Evolutionary conservation across 306 rosid genomes (phyloP).

Genomic region (Lathyrus aphaca): DNA sequence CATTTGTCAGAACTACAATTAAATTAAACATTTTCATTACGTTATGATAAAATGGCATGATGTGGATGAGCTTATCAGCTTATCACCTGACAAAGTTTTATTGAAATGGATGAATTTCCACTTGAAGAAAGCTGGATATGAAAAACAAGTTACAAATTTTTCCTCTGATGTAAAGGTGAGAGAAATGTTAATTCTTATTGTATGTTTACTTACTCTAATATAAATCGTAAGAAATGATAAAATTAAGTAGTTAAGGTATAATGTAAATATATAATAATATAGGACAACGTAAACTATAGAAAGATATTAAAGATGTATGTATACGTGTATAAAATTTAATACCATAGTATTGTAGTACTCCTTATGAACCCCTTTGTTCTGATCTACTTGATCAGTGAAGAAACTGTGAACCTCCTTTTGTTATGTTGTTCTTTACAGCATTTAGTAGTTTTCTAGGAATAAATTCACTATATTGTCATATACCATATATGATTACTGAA

Average conservation of each 20-base stretch:
- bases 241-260: background rate
- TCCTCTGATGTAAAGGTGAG: too few relatives aligned
- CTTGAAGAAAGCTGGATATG: too few relatives aligned
- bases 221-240: slow-evolving; percentile 5
- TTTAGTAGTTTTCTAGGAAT: slow-evolving; percentile 29
- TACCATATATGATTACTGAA: slow-evolving; percentile 29
- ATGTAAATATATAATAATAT: background rate
- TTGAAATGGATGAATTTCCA: too few relatives aligned
- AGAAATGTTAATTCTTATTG: too few relatives aligned
- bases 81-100: too few relatives aligned
- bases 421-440: slow-evolving; percentile 31
- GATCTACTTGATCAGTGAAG: slow-evolving; percentile 20
- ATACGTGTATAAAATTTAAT: too few relatives aligned
- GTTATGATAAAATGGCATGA: slow-evolving; percentile 59
- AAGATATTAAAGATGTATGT: background rate
- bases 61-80: slow-evolving; percentile 93
- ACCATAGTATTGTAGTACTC: too few relatives aligned
- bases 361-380: too few relatives aligned
- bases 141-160: too few relatives aligned
- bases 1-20: background rate
- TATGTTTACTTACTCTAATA: slow-evolving; percentile 40
- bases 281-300: background rate
- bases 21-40: slow-evolving; percentile 18
- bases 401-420: slow-evolving; percentile 27
- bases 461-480: slow-evolving; percentile 13